A percentile compares a stretch with the other conserved stretches of the same genome.
phyloP scores from a whole-genome alignment of 805 yeast species.

The Wickerhamiella sorbophila region DNA sequence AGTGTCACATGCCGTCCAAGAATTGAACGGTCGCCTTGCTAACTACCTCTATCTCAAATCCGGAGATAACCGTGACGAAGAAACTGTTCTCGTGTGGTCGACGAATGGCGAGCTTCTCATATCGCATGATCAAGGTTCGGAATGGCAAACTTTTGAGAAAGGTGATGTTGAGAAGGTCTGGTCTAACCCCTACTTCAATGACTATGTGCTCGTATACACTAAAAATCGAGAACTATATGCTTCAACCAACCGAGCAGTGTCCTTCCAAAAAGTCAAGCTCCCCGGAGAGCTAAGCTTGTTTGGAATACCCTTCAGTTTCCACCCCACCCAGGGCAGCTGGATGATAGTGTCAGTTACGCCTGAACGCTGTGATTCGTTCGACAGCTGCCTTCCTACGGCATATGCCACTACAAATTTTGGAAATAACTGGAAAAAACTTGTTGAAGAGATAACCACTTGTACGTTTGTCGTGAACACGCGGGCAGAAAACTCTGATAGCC shows the following conservation, averaged over 20 bases:
- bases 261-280: slow-evolving; percentile 33
- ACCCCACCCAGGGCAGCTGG: slow-evolving; percentile 38
- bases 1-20: too few relatives aligned
- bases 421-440: slow-evolving; percentile 38
- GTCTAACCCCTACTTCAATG: slow-evolving; percentile 14
- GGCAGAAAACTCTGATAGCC: slow-evolving; percentile 31
- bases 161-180: slow-evolving; percentile 23
- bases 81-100: slow-evolving; percentile 51
- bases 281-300: slow-evolving; percentile 37
- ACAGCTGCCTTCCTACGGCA: slow-evolving; percentile 43
- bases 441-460: slow-evolving; percentile 44
- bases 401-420: slow-evolving; percentile 61
- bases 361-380: slow-evolving; percentile 37
- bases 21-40: slow-evolving; percentile 38
- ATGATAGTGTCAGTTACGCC: slow-evolving; percentile 58
- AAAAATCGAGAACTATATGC: slow-evolving; percentile 35
- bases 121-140: slow-evolving; percentile 56
- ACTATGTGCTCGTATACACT: slow-evolving; percentile 43
- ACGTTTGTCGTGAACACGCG: slow-evolving; percentile 49
- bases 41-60: slow-evolving; percentile 51
- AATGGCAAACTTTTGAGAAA: slow-evolving; percentile 29
- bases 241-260: slow-evolving; percentile 55
- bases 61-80: slow-evolving; percentile 34
- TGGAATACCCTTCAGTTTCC: slow-evolving; percentile 41
- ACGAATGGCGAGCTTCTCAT: slow-evolving; percentile 38